These are phyloP conservation scores for Coelastrella sp. DNA, from an alignment of 139 green algal species.

Conservation along the genomic window DNA sequence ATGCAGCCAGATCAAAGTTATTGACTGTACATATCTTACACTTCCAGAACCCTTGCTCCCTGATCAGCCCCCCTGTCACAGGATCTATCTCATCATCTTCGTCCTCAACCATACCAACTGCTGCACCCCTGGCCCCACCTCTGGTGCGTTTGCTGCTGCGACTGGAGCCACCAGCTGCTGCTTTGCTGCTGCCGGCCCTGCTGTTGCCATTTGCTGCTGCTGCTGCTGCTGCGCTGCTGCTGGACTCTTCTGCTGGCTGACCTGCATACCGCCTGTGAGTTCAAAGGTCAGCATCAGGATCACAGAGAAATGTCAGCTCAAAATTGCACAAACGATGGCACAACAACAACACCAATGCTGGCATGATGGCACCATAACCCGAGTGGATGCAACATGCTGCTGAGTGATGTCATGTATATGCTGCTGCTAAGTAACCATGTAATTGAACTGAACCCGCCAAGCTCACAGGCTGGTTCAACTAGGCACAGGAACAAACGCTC, in stretches of 20 bases:
- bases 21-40: slow-evolving; percentile 73
- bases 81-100: slow-evolving; percentile 21
- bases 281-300: no score
- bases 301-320: no score
- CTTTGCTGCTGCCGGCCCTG: not conserved
- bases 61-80: slow-evolving; percentile 21
- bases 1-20: slow-evolving; percentile 63
- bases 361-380: no score
- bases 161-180: not conserved
- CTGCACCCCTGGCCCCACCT: not conserved
- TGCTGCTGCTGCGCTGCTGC: slow-evolving; percentile 36
- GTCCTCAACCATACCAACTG: not conserved
- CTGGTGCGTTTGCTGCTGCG: slow-evolving; percentile 17
- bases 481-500: no score
- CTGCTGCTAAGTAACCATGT: no score
- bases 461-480: no score
- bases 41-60: slow-evolving; percentile 67
- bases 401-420: no score
- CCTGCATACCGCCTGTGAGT: slow-evolving; percentile 43
- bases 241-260: slow-evolving; percentile 13
- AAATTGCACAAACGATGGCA: no score
- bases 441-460: no score
- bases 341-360: not conserved
- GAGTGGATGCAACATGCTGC: no score
- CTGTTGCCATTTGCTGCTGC: not conserved